phyloP scores from a whole-genome alignment of 2,329 filamentous ascomycete species.

The Penicillium sp. region DNA sequence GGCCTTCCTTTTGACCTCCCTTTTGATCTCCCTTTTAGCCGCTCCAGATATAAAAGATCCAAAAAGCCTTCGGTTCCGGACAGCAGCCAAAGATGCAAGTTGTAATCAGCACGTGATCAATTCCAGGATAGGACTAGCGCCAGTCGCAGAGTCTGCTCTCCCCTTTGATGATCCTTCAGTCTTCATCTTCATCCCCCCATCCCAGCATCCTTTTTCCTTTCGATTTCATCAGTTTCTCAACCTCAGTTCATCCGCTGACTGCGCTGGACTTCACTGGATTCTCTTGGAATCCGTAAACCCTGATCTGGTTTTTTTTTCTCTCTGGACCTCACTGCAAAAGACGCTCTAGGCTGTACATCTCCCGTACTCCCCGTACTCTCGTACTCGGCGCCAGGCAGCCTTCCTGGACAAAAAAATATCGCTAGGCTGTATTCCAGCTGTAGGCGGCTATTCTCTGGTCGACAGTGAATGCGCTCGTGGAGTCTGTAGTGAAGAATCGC shows the following conservation, averaged over 20 bases:
- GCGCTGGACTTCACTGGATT: constrained; percentile 1
- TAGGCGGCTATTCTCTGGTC: constrained; percentile 29
- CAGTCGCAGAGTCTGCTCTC: constrained; percentile 7
- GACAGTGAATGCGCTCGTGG: constrained; percentile 27
- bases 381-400: constrained; percentile 21
- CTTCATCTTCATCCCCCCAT: constrained; percentile 9
- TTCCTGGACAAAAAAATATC: constrained; percentile 23
- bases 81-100: not conserved
- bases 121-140: not conserved
- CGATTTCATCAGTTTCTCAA: constrained; percentile 8
- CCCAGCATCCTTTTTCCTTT: constrained; percentile 8
- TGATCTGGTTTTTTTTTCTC: constrained; percentile 10
- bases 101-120: not conserved
- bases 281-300: constrained; percentile 22
- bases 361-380: constrained; percentile 23
- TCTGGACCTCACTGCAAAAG: constrained; percentile 15
- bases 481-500: constrained; percentile 34
- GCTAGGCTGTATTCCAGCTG: constrained; percentile 35
- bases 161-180: constrained; percentile 9
- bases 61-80: not conserved
- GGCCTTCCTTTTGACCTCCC: not conserved
- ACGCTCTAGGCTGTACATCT: constrained; percentile 27
- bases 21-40: not conserved
- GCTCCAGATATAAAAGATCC: not conserved
- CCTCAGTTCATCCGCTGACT: constrained; percentile 4